Percentiles rank a stretch among this genome's conserved stretches.
These are phyloP conservation scores for Nidularia pulvinata DNA, from an alignment of 768 basidiomycete species.

Conservation along the genomic window DNA sequence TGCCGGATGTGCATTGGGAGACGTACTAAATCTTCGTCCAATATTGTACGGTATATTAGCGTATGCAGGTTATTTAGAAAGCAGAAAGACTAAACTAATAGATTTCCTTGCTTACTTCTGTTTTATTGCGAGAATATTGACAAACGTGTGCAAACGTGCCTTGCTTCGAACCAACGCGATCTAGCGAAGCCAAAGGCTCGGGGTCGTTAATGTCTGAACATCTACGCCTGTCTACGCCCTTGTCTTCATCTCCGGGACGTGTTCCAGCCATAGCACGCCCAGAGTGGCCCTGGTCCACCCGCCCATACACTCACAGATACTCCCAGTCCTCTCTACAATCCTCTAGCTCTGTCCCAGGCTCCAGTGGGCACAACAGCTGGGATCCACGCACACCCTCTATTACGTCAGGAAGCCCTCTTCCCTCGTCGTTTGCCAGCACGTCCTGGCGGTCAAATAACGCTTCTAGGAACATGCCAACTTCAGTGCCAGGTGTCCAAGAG, in stretches of 20 bases:
- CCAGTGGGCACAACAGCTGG: constrained; percentile 22
- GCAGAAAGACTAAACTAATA: too few relatives aligned
- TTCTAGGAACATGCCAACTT: constrained; percentile 14
- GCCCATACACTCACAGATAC: constrained; percentile 23
- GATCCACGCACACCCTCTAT: constrained; percentile 21
- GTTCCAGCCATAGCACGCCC: constrained; percentile 49
- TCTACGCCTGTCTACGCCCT: constrained; percentile 31
- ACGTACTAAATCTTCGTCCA: constrained; percentile 47
- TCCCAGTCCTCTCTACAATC: constrained; percentile 31
- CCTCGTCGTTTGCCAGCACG: constrained; percentile 11
- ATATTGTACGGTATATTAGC: background rate
- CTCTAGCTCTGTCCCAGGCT: constrained; percentile 13
- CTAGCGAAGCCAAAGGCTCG: background rate
- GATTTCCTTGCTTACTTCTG: too few relatives aligned
- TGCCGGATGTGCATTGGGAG: constrained; percentile 77
- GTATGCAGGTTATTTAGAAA: background rate
- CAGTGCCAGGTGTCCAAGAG: constrained; percentile 26
- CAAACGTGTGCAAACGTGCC: background rate
- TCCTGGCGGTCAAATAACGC: constrained; percentile 15
- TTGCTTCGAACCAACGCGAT: constrained; percentile 5
- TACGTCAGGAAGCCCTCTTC: constrained; percentile 19
- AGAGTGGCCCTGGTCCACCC: constrained; percentile 60
- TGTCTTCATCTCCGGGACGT: constrained; percentile 45
- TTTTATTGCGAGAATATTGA: too few relatives aligned
- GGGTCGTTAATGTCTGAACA: constrained; percentile 31